Evolutionary conservation across 352 stramenopile genomes (phyloP).

Genomic region (Phytopythium litorale): DNA sequence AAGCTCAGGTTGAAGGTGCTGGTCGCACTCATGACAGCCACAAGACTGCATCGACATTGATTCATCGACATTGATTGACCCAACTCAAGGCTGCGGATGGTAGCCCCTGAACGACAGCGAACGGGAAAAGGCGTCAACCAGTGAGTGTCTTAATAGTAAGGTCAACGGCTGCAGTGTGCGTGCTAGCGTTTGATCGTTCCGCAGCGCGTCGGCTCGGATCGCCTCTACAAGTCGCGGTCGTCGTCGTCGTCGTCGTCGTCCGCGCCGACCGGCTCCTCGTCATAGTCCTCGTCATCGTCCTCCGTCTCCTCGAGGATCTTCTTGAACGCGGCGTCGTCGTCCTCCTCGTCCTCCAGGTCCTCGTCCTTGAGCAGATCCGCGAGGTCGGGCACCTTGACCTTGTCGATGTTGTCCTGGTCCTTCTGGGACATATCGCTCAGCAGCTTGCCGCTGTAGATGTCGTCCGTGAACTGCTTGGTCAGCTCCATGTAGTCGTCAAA

Average conservation of each 20-base stretch:
- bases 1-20: background rate
- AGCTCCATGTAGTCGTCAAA: constrained; percentile 99
- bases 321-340: constrained; percentile 67
- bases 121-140: background rate
- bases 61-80: too few relatives aligned
- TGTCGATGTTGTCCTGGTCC: constrained; percentile 98
- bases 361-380: constrained; percentile 85
- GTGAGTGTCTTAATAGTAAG: background rate
- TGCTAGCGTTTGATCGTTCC: background rate
- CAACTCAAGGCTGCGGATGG: too few relatives aligned
- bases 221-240: constrained; percentile 68
- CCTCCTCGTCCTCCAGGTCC: constrained; percentile 68
- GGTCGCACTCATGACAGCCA: too few relatives aligned
- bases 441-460: constrained; percentile 99
- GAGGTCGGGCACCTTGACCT: constrained; percentile 88
- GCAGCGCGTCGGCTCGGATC: constrained; percentile 10
- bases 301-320: constrained; percentile 83
- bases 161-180: background rate
- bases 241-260: constrained; percentile 41
- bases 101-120: too few relatives aligned
- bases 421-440: constrained; percentile 97
- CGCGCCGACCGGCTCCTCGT: constrained; percentile 23
- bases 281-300: constrained; percentile 37
- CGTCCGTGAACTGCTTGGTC: constrained; percentile 99
- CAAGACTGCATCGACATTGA: too few relatives aligned